Base-by-base conservation (phyloP, 139 green algal genomes). In the Haematococcus sp. region DNA sequence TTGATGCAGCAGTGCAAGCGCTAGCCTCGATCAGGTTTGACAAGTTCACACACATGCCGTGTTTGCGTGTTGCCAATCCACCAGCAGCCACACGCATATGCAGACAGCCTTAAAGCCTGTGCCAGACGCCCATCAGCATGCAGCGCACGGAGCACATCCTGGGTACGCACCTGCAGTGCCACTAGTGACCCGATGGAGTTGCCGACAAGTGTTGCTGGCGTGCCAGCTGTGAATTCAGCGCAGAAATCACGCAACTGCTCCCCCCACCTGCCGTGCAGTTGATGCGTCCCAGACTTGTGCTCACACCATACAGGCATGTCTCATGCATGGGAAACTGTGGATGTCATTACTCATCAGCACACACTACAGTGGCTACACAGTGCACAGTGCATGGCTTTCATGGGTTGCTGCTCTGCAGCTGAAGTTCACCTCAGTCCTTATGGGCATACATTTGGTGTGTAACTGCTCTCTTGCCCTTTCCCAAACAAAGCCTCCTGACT, bases 101-200 rank as follows among this genome's bases (percentile, higher is more conserved):
- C 23, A 61, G 11, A 19, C 40, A 49, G 7, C 40, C n/a, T n/a
- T n/a, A n/a, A n/a, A n/a, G n/a, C n/a, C n/a, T n/a, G n/a, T n/a
- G n/a, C n/a, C n/a, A n/a, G n/a, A n/a, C n/a, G n/a, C n/a, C n/a
- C n/a, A n/a, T n/a, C n/a, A n/a, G n/a, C n/a, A n/a, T n/a, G n/a
- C n/a, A n/a, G n/a, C n/a, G n/a, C n/a, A n/a, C n/a, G n/a, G n/a
- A 40, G 27, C 28, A 34, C 17, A 35, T 32, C 3, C 58, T 66
- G 31, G 17, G 33, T 30, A 27, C 75, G 32, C 60, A 86, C 90
- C 83, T 89, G 87, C 22, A 97, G 81, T 25, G 72, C 83, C 1
- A 84, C 80, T 13, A 97, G 78, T 31, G 73, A 86, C 15, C 93
- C 93, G 31, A 97, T 88, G n/a, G 82, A 92, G 84, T 97, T 97